A percentile compares a stretch with the other conserved stretches of the same genome.
Conservation (phyloP, 192 early-diverging fungal genomes). For the Entomortierella beljakovae region DNA sequence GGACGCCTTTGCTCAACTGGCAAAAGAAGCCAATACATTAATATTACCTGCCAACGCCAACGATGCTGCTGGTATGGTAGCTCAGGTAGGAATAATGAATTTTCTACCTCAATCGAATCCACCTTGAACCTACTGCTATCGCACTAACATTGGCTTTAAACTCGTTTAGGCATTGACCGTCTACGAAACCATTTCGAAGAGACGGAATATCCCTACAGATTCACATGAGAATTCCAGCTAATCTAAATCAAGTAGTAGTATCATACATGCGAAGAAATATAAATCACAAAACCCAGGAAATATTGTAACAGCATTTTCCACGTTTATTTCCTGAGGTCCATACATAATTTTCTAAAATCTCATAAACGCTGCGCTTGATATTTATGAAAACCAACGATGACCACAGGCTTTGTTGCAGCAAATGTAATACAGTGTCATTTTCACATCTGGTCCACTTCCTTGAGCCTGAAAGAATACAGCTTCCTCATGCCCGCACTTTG, state of each 20-base stretch:
- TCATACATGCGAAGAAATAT: background rate
- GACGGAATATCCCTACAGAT: conserved; percentile 9
- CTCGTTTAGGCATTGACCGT: conserved; percentile 54
- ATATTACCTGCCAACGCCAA: conserved; percentile 85
- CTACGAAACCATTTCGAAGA: conserved; percentile 60
- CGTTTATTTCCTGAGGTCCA: too few species aligned
- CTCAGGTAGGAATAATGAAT: too few species aligned
- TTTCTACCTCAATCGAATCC: too few species aligned
- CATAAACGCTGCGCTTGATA: background rate
- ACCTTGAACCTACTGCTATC: too few species aligned
- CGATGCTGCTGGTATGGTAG: conserved; percentile 89
- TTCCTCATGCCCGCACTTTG: conserved; percentile 66
- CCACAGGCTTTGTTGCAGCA: conserved; percentile 76
- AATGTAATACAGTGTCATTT: conserved; percentile 86
- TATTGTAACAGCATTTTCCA: too few species aligned
- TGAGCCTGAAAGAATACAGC: conserved; percentile 86
- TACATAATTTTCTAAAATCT: background rate
- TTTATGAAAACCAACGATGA: conserved; percentile 73
- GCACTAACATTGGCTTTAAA: background rate
- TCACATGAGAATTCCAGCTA: background rate
- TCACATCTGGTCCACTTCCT: conserved; percentile 73
- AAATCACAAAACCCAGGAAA: background rate
- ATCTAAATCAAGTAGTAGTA: background rate
- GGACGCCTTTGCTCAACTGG: conserved; percentile 88
- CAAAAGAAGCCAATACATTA: conserved; percentile 92